These are phyloP conservation scores for Trichoderma sp. DNA, from an alignment of 2,329 filamentous ascomycete genomes.

Conservation along the genomic window DNA sequence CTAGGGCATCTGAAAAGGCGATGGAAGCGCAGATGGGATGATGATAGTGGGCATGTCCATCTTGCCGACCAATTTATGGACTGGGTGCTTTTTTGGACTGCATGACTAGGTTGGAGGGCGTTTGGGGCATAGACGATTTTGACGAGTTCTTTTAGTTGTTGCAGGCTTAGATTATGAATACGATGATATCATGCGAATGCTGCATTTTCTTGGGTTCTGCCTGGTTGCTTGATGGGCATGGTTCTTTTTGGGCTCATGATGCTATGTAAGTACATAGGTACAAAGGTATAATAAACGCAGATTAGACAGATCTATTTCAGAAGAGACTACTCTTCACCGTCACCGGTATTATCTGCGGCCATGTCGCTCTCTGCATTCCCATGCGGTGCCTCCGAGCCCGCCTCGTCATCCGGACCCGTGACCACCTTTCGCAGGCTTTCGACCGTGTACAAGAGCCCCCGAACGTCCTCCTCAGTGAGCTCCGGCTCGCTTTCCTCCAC, in stretches of 20 bases:
- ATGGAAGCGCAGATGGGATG: constrained; percentile 16
- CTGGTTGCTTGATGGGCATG: neutral
- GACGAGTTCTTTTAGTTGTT: constrained; percentile 40
- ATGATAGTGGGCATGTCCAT: constrained; percentile 22
- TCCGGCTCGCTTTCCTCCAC: constrained; percentile 40
- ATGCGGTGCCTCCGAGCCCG: constrained; percentile 25
- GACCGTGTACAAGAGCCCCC: constrained; percentile 49
- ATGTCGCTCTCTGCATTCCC: constrained; percentile 23
- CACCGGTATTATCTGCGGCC: constrained; percentile 14
- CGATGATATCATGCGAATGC: constrained; percentile 26
- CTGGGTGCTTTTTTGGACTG: constrained; percentile 36
- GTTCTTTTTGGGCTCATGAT: neutral
- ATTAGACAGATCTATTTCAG: neutral
- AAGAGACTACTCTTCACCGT: constrained; percentile 6
- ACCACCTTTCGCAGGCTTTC: constrained; percentile 53
- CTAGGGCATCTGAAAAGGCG: constrained; percentile 12
- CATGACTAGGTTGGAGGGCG: constrained; percentile 42
- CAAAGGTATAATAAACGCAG: neutral
- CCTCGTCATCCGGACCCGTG: constrained; percentile 33
- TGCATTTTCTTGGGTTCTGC: neutral
- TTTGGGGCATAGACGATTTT: constrained; percentile 46
- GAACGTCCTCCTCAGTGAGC: constrained; percentile 44
- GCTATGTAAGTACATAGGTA: neutral
- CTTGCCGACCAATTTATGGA: constrained; percentile 28
- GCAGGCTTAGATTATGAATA: constrained; percentile 33